Conservation (phyloP, 1,284 basidiomycete species). For the Gomphus bonarii region DNA sequence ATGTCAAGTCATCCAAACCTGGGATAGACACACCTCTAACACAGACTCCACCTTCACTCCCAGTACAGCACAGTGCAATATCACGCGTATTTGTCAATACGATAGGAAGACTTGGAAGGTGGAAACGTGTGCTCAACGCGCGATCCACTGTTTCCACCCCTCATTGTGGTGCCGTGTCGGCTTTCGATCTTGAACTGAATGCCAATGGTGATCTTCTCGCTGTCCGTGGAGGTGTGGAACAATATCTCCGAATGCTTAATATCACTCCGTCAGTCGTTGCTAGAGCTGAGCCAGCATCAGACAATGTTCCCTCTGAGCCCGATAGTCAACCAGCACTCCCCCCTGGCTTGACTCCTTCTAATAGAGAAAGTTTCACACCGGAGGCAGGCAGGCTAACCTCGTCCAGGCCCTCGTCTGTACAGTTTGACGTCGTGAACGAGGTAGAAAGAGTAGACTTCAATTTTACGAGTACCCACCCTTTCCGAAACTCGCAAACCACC, state of each 20-base stretch:
- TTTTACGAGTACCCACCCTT: not conserved
- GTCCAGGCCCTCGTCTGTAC: not conserved
- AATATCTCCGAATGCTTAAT: conserved; percentile 53
- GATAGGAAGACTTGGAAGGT: conserved; percentile 70
- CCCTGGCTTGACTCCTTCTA: conserved; percentile 1
- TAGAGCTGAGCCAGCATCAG: conserved; percentile 5
- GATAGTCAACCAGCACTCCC: conserved; percentile 1
- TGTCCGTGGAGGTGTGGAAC: conserved; percentile 52
- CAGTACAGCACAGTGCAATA: conserved; percentile 52
- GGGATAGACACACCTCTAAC: conserved; percentile 24
- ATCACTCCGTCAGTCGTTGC: conserved; percentile 16
- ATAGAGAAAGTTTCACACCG: conserved; percentile 1
- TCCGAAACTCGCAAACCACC: not conserved
- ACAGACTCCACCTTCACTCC: conserved; percentile 33
- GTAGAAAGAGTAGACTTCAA: not conserved
- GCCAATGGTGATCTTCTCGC: conserved; percentile 46
- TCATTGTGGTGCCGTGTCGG: conserved; percentile 45
- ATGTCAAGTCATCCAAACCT: conserved; percentile 19
- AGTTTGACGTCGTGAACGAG: not conserved
- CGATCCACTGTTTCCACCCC: conserved; percentile 30
- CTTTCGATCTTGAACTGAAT: conserved; percentile 58
- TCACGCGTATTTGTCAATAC: conserved; percentile 74
- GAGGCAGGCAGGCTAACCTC: conserved; percentile 6
- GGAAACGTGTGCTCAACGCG: conserved; percentile 66
- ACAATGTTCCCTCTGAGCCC: not conserved